Base-by-base conservation (phyloP, 2,329 filamentous ascomycete genomes). In the Magnaporthiopsis poae region DNA sequence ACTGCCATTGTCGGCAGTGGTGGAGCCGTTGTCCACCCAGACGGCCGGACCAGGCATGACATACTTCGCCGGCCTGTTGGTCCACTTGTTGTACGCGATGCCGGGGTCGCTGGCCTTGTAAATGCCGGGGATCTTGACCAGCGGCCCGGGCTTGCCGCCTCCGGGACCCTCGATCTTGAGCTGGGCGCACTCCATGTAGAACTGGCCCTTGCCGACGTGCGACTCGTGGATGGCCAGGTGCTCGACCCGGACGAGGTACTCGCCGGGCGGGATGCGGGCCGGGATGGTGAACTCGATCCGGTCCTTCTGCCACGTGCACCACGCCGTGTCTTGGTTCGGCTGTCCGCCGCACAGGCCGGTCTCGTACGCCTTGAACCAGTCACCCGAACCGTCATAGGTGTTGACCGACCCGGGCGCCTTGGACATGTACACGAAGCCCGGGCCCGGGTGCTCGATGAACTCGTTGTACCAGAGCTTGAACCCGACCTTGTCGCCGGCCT, bases 71-170 rank as follows among this genome's bases (percentile, higher is more conserved):
- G 63, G 63, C 52, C 29, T 59, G 63, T 59, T 60, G 60, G 65
- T 56, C 65, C 65, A 66, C 65, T 66, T 63, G 61, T 66, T 60
- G 61, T 63, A 66, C 12, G 36, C 33, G 60, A 72, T 68, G 33
- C 68, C 68, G 13, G 70, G 66, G 62, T 86, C 83, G 68, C 81
- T 84, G 29, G 85, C 83, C 72, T 87, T 82, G 68, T 88, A 88
- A 56, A 78, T 67, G 69, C 79, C 79, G 2, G 79, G 79, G 68
- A 80, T 79, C 56, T 74, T 70, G 52, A 80, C 78, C 25, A 78
- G 69, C 2, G 77, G 77, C 0, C 70, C 67, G 0, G 79, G 78
- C 5, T 63, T 72, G 62, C 76, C 77, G 62, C 68, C 75, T 2
- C 77, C 77, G 27, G 74, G 73, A 12, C 76, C 75, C 15, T 73